These are phyloP conservation scores for Cryptococcus jaspeensis DNA, from an alignment of 1,284 basidiomycete species.

Conservation along the genomic window DNA sequence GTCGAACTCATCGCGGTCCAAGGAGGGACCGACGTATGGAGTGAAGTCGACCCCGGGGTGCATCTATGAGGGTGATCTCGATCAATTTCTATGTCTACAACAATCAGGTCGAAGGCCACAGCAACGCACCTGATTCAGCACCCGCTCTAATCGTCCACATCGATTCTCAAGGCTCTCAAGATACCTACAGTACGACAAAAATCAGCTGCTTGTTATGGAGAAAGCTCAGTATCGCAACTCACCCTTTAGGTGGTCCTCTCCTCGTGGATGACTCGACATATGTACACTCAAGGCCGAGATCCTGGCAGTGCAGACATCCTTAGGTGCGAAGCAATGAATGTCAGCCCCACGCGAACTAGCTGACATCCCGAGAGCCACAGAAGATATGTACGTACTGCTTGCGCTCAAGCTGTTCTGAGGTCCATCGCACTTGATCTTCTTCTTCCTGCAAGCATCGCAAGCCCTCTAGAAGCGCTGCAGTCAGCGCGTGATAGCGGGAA, in stretches of 20 bases:
- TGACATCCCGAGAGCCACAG: no score
- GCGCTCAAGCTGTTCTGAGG: conserved; percentile 42
- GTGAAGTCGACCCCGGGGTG: conserved; percentile 67
- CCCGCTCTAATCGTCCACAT: conserved; percentile 68
- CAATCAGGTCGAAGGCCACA: no score
- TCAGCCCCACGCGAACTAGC: no score
- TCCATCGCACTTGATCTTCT: conserved; percentile 52
- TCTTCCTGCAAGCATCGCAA: conserved; percentile 49
- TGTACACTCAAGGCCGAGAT: conserved; percentile 70
- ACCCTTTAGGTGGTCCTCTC: conserved; percentile 82
- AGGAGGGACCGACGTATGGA: conserved; percentile 64
- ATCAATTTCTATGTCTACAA: no score
- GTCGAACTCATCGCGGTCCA: conserved; percentile 72
- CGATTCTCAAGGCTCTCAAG: conserved; percentile 70
- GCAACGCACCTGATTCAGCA: conserved; percentile 59
- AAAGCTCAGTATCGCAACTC: no score
- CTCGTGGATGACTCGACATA: conserved; percentile 74
- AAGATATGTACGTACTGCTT: conserved; percentile 42
- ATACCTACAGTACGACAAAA: no score
- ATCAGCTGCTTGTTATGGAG: no score
- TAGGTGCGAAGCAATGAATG: no score
- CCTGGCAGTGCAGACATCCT: conserved; percentile 76
- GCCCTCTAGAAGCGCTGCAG: no score
- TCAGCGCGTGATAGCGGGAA: no score
- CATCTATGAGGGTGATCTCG: conserved; percentile 62